Percentiles rank a stretch among this genome's conserved stretches.
phyloP scores from a whole-genome alignment of 2,329 filamentous ascomycete species.

The Botrytis tulipae region DNA sequence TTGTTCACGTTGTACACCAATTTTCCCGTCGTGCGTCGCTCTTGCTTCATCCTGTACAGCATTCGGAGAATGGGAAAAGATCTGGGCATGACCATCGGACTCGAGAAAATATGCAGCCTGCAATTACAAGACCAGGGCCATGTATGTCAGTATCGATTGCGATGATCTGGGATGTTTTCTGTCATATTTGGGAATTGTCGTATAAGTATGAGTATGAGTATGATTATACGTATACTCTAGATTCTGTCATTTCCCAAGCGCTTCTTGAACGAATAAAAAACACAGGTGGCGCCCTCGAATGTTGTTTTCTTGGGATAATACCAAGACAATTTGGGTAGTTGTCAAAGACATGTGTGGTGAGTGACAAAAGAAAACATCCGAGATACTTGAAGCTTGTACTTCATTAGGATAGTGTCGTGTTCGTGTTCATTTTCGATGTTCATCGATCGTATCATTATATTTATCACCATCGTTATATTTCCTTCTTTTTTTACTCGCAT shows the following conservation, averaged over 20 bases:
- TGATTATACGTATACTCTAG: not conserved
- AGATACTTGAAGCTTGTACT: constrained; percentile 1
- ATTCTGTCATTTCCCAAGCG: constrained; percentile 14
- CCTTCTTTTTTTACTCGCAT: not conserved
- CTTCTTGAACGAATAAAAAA: not conserved
- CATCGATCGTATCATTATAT: not conserved
- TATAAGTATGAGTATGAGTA: not conserved
- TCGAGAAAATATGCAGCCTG: constrained; percentile 19
- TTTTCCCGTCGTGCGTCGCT: constrained; percentile 4
- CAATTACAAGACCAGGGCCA: constrained; percentile 10
- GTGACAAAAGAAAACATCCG: constrained; percentile 10
- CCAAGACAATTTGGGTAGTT: constrained; percentile 3
- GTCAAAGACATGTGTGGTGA: constrained; percentile 5
- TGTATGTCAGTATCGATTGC: not conserved
- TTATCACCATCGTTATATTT: not conserved
- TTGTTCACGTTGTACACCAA: not conserved
- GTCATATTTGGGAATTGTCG: not conserved
- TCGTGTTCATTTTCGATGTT: not conserved
- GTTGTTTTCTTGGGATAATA: not conserved
- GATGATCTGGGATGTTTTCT: not conserved
- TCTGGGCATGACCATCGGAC: constrained; percentile 9
- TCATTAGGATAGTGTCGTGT: not conserved
- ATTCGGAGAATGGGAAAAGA: constrained; percentile 10
- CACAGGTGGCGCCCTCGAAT: not conserved
- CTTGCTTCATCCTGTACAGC: constrained; percentile 13